A percentile compares a stretch with the other conserved stretches of the same genome.
These are phyloP conservation scores for Bjerkandera adusta DNA, from an alignment of 1,284 basidiomycete genomes.

Conservation along the genomic window DNA sequence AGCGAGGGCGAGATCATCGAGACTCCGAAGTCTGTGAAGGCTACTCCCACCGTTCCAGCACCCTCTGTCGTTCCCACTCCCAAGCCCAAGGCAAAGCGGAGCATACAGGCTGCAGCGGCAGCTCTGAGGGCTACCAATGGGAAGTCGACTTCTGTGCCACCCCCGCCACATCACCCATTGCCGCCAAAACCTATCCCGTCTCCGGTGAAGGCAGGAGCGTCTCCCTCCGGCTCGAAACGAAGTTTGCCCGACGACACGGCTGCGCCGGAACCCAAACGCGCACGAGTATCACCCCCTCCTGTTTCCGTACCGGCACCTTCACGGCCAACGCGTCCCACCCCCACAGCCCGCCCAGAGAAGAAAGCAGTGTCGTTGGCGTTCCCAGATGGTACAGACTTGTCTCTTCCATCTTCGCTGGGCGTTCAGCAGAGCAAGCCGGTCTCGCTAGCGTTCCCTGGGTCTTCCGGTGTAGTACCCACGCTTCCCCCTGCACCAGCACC, in stretches of 20 bases:
- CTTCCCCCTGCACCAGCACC: conserved; percentile 20
- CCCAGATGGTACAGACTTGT: conserved; percentile 19
- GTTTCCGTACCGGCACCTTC: conserved; percentile 9
- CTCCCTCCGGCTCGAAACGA: conserved; percentile 22
- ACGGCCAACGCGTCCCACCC: conserved; percentile 1
- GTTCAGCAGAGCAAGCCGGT: conserved; percentile 15
- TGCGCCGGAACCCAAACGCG: conserved; percentile 39
- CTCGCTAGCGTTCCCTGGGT: conserved; percentile 19
- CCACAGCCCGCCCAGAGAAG: conserved; percentile 8
- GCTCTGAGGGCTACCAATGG: neutral
- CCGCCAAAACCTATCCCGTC: neutral
- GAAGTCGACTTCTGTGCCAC: neutral
- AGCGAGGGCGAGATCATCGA: conserved; percentile 29
- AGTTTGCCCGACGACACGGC: conserved; percentile 33
- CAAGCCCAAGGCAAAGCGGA: conserved; percentile 1
- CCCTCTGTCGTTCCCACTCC: neutral
- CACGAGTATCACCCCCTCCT: conserved; percentile 33
- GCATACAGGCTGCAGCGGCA: conserved; percentile 2
- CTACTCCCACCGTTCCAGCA: conserved; percentile 3
- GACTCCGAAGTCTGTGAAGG: neutral
- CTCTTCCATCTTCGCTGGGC: conserved; percentile 15
- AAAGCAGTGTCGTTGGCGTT: conserved; percentile 27
- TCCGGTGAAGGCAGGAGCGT: neutral
- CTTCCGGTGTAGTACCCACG: conserved; percentile 16
- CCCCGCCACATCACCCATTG: conserved; percentile 6